These are phyloP conservation scores for Teratosphaeria viscida DNA, from an alignment of 2,329 filamentous ascomycete species.

Conservation along the genomic window DNA sequence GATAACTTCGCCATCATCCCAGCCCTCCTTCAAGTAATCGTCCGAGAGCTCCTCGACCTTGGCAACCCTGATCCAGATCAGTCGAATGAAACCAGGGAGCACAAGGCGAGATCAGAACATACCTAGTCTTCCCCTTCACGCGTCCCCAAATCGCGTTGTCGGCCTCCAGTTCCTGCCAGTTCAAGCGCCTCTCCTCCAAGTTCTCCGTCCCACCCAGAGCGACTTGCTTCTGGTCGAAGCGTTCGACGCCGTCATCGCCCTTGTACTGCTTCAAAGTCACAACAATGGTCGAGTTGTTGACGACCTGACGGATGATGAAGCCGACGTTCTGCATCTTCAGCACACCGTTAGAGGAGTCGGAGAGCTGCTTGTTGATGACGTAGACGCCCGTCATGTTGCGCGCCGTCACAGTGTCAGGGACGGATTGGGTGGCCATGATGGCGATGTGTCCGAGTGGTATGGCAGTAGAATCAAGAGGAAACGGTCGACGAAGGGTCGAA, in stretches of 20 bases:
- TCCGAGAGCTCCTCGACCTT: constrained; percentile 29
- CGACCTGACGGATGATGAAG: constrained; percentile 36
- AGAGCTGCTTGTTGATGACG: constrained; percentile 66
- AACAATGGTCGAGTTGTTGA: constrained; percentile 58
- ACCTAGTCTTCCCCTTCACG: constrained; percentile 48
- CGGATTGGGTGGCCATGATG: constrained; percentile 30
- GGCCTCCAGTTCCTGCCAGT: constrained; percentile 54
- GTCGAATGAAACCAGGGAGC: no score
- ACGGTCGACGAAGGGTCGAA: not conserved
- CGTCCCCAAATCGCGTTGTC: constrained; percentile 70
- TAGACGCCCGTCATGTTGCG: constrained; percentile 60
- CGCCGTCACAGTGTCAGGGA: constrained; percentile 55
- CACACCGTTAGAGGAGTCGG: constrained; percentile 56
- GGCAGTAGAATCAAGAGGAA: not conserved
- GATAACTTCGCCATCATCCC: constrained; percentile 39
- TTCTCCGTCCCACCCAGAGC: constrained; percentile 62
- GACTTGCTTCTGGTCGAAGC: constrained; percentile 49
- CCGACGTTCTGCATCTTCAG: constrained; percentile 49
- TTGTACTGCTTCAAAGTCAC: constrained; percentile 47
- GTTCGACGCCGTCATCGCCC: constrained; percentile 30
- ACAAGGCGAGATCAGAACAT: not conserved
- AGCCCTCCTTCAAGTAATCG: constrained; percentile 46
- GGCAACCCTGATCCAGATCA: constrained; percentile 19
- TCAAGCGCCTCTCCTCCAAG: constrained; percentile 45
- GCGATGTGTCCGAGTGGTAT: not conserved